phyloP scores from a whole-genome alignment of 768 basidiomycete genomes.

The Suillus plorans region DNA sequence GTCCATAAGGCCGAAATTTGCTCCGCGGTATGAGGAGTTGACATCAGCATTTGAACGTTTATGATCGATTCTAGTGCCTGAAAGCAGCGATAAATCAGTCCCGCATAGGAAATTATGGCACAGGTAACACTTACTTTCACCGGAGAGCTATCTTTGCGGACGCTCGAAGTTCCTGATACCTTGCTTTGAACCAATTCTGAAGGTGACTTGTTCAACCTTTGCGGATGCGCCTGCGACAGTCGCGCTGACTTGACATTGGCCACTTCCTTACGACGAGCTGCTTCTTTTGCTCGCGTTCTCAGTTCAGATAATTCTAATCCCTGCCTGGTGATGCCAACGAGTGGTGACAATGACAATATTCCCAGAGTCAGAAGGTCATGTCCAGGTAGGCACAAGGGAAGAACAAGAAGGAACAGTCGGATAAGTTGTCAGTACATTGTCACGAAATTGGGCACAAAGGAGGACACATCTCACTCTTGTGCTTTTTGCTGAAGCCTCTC shows the following conservation, averaged over 20 bases:
- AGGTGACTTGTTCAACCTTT: conserved; percentile 8
- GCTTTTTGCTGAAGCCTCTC: conserved; percentile 66
- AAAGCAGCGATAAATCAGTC: not conserved
- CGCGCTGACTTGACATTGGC: conserved; percentile 15
- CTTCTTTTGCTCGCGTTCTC: conserved; percentile 27
- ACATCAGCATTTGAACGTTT: conserved; percentile 68
- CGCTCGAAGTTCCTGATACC: conserved; percentile 11
- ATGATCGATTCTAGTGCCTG: conserved; percentile 83
- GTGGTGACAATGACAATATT: conserved; percentile 1
- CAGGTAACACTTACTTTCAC: conserved; percentile 48
- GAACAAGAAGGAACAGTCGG: conserved; percentile 16
- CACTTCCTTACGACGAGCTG: conserved; percentile 32
- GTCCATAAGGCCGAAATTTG: conserved; percentile 87
- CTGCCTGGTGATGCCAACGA: conserved; percentile 31
- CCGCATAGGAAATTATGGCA: not conserved
- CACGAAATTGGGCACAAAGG: conserved; percentile 11
- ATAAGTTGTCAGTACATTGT: conserved; percentile 17
- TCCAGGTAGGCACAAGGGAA: conserved; percentile 1
- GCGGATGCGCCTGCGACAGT: conserved; percentile 14
- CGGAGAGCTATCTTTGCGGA: conserved; percentile 65
- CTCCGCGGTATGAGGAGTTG: conserved; percentile 64
- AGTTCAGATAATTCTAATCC: conserved; percentile 43
- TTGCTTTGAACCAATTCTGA: conserved; percentile 6
- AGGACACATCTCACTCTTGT: conserved; percentile 51
- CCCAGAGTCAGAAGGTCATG: conserved; percentile 8